Percentiles rank a stretch among this genome's conserved stretches.
These are phyloP conservation scores for Botryotinia globosa DNA, from an alignment of 2,329 filamentous ascomycete genomes.

Conservation along the genomic window DNA sequence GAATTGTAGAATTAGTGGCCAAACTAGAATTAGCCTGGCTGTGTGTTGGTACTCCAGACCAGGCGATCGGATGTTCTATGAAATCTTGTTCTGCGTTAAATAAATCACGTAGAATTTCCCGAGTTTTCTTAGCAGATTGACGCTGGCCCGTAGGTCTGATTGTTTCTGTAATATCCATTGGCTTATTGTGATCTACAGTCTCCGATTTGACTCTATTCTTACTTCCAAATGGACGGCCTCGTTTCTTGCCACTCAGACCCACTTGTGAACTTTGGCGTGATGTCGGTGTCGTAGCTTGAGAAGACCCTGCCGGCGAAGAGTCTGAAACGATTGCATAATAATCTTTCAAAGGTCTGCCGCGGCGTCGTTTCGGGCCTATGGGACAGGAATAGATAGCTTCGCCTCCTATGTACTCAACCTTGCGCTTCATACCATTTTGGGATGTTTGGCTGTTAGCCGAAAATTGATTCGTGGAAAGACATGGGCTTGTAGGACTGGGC, in stretches of 20 bases:
- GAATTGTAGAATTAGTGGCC: background rate
- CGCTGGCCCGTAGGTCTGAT: background rate
- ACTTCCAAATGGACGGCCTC: conserved; percentile 2
- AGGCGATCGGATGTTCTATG: background rate
- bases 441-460: background rate
- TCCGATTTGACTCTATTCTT: background rate
- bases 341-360: background rate
- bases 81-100: background rate
- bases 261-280: background rate
- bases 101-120: background rate
- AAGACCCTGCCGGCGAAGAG: background rate
- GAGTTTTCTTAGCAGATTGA: background rate
- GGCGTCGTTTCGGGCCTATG: conserved; percentile 6
- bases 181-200: background rate
- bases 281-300: background rate
- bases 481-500: background rate
- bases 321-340: background rate
- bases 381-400: background rate
- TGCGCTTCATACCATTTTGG: background rate
- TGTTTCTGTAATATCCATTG: background rate
- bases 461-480: background rate
- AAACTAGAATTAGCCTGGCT: no score
- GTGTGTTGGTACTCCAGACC: background rate
- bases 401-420: background rate
- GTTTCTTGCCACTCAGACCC: background rate